phyloP scores from a whole-genome alignment of 2,329 filamentous ascomycete genomes.

The Didymellaceae sp. region DNA sequence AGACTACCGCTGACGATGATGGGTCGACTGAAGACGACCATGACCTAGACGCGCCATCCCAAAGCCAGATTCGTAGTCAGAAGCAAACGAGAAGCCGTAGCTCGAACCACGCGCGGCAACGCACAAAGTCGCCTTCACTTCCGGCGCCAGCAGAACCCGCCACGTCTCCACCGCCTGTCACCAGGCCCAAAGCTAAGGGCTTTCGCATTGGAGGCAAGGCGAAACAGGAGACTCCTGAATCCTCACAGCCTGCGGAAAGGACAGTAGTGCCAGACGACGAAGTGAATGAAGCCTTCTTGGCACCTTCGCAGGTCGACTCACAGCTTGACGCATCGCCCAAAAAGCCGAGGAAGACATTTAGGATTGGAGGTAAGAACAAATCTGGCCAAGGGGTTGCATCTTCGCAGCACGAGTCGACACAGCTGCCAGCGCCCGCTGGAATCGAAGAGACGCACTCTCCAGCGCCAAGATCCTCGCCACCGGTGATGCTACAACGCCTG shows the following conservation, averaged over 20 bases:
- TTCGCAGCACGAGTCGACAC: slow-evolving; percentile 5
- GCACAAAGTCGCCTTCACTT: slow-evolving; percentile 13
- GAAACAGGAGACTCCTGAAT: slow-evolving; percentile 10
- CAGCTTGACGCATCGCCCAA: slow-evolving; percentile 17
- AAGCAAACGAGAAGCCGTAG: background rate
- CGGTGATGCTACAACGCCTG: background rate
- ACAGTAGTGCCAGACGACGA: background rate
- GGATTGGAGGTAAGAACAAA: slow-evolving; percentile 43
- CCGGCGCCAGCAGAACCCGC: slow-evolving; percentile 7
- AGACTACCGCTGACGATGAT: slow-evolving; percentile 14
- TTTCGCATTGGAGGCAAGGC: slow-evolving; percentile 42
- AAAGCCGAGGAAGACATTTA: slow-evolving; percentile 33
- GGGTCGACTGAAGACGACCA: slow-evolving; percentile 47
- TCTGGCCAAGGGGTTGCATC: slow-evolving; percentile 3
- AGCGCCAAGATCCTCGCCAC: slow-evolving; percentile 19
- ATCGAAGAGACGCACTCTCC: slow-evolving; percentile 16
- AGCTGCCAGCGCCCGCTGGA: slow-evolving; percentile 10
- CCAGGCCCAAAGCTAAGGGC: slow-evolving; percentile 27
- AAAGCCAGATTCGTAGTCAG: slow-evolving; percentile 22
- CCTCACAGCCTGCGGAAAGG: background rate
- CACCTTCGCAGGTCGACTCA: slow-evolving; percentile 9
- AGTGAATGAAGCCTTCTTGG: slow-evolving; percentile 1
- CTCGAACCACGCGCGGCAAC: background rate
- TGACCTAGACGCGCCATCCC: slow-evolving; percentile 47
- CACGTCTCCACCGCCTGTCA: slow-evolving; percentile 1